These are phyloP conservation scores for Ogataea philodendri DNA, from an alignment of 805 yeast species.

Conservation along the genomic window DNA sequence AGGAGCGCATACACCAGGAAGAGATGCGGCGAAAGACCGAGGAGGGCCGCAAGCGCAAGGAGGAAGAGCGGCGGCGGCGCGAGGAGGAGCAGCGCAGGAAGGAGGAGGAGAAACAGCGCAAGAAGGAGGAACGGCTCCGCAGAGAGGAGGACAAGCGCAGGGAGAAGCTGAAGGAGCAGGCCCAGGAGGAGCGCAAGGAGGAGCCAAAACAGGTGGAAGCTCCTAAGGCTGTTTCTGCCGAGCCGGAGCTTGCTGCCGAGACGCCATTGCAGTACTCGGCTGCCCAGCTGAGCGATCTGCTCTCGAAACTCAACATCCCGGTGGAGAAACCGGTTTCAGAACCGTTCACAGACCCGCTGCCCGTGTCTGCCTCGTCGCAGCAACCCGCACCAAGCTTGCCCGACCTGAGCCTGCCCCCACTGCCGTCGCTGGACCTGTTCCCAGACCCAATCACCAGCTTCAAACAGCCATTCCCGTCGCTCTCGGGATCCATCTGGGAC, in stretches of 20 bases:
- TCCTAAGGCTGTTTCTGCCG: slow-evolving; percentile 13
- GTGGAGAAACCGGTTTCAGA: slow-evolving; percentile 1
- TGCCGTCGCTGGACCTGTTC: slow-evolving; percentile 18
- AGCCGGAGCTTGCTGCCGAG: slow-evolving; percentile 16
- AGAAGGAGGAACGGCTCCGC: slow-evolving; percentile 38
- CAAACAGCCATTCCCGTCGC: slow-evolving; percentile 13
- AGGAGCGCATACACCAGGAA: slow-evolving; percentile 39
- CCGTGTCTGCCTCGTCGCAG: slow-evolving; percentile 8
- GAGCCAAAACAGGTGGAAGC: slow-evolving; percentile 24
- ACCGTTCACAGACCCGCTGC: slow-evolving; percentile 1
- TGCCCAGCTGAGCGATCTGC: slow-evolving; percentile 19
- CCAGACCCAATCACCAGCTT: slow-evolving; percentile 7
- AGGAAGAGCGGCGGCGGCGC: slow-evolving; percentile 41
- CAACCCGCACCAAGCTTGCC: background rate
- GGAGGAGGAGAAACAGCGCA: slow-evolving; percentile 40
- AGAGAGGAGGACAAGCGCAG: slow-evolving; percentile 38
- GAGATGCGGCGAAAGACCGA: slow-evolving; percentile 43
- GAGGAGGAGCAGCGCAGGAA: slow-evolving; percentile 43
- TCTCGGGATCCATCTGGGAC: slow-evolving; percentile 15
- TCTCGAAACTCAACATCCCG: slow-evolving; percentile 13
- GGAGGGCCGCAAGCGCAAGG: slow-evolving; percentile 45
- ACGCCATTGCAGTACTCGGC: slow-evolving; percentile 15
- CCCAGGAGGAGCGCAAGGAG: slow-evolving; percentile 24
- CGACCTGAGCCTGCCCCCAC: slow-evolving; percentile 4
- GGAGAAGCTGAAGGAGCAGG: slow-evolving; percentile 36